phyloP scores from a whole-genome alignment of 176 grass and related monocot genomes.

The Triticum turgidum region DNA sequence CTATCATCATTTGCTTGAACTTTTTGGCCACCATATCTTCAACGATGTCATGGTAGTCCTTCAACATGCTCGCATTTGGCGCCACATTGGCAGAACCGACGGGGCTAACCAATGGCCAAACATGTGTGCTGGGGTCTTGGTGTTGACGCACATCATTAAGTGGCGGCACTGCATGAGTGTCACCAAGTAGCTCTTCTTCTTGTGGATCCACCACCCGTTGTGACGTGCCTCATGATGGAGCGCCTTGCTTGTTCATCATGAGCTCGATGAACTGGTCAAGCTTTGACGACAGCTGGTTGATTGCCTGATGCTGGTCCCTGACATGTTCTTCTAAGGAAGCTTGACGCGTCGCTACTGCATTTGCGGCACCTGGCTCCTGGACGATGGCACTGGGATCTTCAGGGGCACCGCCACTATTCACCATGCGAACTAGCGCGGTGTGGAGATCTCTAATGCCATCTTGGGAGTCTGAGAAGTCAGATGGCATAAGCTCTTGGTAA shows the following conservation, averaged over 20 bases:
- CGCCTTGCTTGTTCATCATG: background rate
- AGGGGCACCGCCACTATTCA: no score
- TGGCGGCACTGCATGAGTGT: background rate
- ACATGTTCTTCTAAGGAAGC: background rate
- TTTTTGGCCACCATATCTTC: no score
- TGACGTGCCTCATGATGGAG: background rate
- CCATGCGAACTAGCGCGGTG: no score
- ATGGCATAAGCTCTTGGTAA: no score
- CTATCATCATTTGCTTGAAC: no score
- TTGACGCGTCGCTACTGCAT: background rate
- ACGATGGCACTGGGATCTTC: no score
- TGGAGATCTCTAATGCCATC: no score
- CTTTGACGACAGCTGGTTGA: background rate
- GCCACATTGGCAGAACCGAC: background rate
- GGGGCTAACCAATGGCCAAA: background rate
- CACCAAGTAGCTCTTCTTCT: background rate
- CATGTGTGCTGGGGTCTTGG: background rate
- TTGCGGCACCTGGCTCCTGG: background rate
- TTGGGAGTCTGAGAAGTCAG: no score
- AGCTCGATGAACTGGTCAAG: background rate
- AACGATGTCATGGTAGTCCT: no score
- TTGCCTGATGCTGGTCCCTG: background rate
- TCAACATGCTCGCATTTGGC: background rate
- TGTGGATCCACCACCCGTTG: background rate
- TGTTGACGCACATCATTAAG: background rate